These are phyloP conservation scores for Medicago arabica DNA, from an alignment of 306 rosid genomes.

Conservation along the genomic window DNA sequence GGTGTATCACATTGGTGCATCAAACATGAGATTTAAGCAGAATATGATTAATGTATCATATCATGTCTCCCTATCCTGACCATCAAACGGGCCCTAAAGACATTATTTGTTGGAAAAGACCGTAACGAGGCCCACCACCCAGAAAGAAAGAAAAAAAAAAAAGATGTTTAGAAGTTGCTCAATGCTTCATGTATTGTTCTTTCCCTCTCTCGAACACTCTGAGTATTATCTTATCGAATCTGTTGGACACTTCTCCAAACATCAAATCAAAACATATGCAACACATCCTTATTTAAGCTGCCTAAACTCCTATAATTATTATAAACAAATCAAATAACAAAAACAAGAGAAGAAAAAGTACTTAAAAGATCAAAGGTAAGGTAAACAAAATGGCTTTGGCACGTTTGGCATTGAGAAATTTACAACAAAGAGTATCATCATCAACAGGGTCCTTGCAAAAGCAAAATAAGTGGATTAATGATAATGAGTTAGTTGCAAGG, in stretches of 20 bases:
- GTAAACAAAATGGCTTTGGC: slow-evolving; percentile 63
- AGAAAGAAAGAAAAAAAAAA: background rate
- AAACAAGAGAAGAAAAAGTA: background rate
- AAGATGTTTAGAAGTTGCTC: background rate
- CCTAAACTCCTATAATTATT: background rate
- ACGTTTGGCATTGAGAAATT: slow-evolving; percentile 63
- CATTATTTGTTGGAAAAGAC: too few relatives aligned
- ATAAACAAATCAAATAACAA: background rate
- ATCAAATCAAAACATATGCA: background rate
- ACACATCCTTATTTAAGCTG: slow-evolving; percentile 40
- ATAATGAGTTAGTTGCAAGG: slow-evolving; percentile 46
- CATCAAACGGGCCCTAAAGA: too few relatives aligned
- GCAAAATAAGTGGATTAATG: slow-evolving; percentile 36
- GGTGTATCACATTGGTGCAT: too few relatives aligned
- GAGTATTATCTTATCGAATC: slow-evolving; percentile 43
- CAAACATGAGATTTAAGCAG: too few relatives aligned
- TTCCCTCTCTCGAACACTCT: slow-evolving; percentile 47
- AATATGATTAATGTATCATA: too few relatives aligned
- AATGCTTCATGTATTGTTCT: background rate
- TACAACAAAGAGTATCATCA: slow-evolving; percentile 53
- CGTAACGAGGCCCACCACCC: background rate
- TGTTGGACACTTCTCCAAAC: slow-evolving; percentile 57
- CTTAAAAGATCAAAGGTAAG: slow-evolving; percentile 4
- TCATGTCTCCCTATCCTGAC: too few relatives aligned
- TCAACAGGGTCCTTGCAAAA: slow-evolving; percentile 45